Base-by-base conservation (phyloP, 164 flowering plant species). In the Cinnamomum micranthum region DNA sequence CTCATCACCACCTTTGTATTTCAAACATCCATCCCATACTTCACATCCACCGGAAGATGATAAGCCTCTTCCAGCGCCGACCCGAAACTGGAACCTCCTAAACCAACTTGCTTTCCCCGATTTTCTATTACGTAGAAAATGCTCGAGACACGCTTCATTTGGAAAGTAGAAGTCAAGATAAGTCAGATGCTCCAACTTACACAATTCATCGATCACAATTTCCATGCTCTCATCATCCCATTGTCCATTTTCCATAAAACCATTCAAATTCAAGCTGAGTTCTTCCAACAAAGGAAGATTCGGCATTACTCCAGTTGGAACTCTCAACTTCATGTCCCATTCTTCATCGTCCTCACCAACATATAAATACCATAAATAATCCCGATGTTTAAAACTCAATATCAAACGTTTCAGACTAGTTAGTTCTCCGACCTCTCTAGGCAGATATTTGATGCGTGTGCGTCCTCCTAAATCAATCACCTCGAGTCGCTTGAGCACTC, bases 131-230 rank as follows among this genome's bases (percentile, higher is more conserved):
- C 66, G 31, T 33, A 51, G 15, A 15, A 55, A 50, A 23, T 50
- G 14, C 23, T 60, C 35, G 47, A 79, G 50, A 69, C 62, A 23
- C 65, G 64, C 74, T 12, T 69, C 23, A 11, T 33, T 25, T 28
- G 78, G 82, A 58, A 80, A 70, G 71, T 27, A 47, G 13, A 78
- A 66, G 4, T 71, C 60, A 23, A 78, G 71, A 25, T 10, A 12
- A 2, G 24, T 64, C n/a, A 80, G 27, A 27, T 60, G 22, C 19
- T 14, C 1, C 15, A 76, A 65, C 63, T 33, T 25, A 4, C 47
- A 7, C 47, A 80, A 41, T 41, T 41, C 7, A 25, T 76, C 81
- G 22, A 69, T 3, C 5, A 73, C 24, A 63, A 6, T 71, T 23
- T 64, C 62, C 13, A 28, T 68, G 33, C 1, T 20, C 1, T 0